Base-by-base conservation (phyloP, 1,284 basidiomycete genomes). In the Anthracocystis setariae region DNA sequence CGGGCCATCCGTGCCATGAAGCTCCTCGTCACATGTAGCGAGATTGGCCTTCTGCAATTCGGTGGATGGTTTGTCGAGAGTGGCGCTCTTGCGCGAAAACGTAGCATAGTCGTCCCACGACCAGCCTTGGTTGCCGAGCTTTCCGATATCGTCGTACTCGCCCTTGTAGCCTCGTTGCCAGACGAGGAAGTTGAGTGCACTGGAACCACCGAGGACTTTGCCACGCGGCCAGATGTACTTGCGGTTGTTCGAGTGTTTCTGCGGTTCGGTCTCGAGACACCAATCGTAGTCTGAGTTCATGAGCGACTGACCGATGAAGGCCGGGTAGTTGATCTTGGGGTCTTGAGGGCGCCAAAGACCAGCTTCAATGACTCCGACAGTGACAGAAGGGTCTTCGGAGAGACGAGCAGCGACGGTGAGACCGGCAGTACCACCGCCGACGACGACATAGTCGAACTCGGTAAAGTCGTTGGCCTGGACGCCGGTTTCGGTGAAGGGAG, bases 111-210 rank as follows among this genome's bases (percentile, higher is more conserved):
- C 68, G 23, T 76, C 58, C 76, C 76, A 78, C n/a, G 47, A 52
- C 76, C 76, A 78, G 27, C 73, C 75, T 3, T 25, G 15, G 44
- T 75, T 75, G 40, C 73, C 75, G 24, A 78, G 51, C 40, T 56
- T 65, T 23, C 54, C 73, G 25, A 77, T 67, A 25, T 70, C 68
- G 35, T 78, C 75, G 67, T 69, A 76, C 23, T 77, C 76, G 40
- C 60, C 50, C 53, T 64, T 61, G 55, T 73, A 64, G 35, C 76
- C 76, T 18, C 76, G 53, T 50, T 77, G 76, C 67, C 67, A 73
- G 42, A 74, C 72, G 44, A 78, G 67, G 38, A 77, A 81, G 69
- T 87, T 87, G 58, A 87, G 85, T 15, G 83, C 82, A 17, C 84
- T 84, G 38, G 49, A 54, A 21, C 70, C 69, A 17, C 68, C 68